These are phyloP conservation scores for Anthracocystis panici-leucophaei DNA, from an alignment of 1,284 basidiomycete species.

Conservation along the genomic window DNA sequence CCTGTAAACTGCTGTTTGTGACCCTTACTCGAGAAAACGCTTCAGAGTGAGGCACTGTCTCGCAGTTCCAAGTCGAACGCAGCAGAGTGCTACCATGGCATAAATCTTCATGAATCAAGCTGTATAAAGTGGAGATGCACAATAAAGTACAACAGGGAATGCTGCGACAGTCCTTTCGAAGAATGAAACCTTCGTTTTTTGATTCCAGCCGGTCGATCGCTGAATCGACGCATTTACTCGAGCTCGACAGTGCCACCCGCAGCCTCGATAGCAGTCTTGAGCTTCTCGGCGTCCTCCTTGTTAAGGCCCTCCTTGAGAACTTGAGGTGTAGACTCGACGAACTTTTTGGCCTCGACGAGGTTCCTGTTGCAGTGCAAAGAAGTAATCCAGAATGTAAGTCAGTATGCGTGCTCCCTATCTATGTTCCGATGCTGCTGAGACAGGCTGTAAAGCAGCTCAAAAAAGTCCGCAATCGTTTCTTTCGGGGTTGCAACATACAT, in stretches of 20 bases:
- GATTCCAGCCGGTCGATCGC: no score
- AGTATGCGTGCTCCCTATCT: neutral
- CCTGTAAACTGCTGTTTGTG: neutral
- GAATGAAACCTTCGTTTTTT: no score
- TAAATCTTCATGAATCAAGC: no score
- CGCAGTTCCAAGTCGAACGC: no score
- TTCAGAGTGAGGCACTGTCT: no score
- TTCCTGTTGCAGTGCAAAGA: constrained; percentile 45
- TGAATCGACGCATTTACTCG: constrained; percentile 52
- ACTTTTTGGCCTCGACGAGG: constrained; percentile 87
- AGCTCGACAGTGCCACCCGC: constrained; percentile 86
- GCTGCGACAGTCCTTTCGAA: no score
- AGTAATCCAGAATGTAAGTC: neutral
- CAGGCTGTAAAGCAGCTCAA: neutral
- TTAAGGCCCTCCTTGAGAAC: constrained; percentile 93
- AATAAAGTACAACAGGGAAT: no score
- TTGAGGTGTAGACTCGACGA: constrained; percentile 95
- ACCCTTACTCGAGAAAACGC: no score
- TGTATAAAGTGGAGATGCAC: no score
- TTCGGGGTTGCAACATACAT: constrained; percentile 44
- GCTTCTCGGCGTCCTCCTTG: constrained; percentile 98
- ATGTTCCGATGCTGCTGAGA: no score
- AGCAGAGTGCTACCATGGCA: no score
- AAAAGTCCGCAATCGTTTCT: neutral
- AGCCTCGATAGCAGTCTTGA: constrained; percentile 88